These are phyloP conservation scores for Arabidopsis suecica DNA, from an alignment of 345 rosid genomes.

Conservation along the genomic window DNA sequence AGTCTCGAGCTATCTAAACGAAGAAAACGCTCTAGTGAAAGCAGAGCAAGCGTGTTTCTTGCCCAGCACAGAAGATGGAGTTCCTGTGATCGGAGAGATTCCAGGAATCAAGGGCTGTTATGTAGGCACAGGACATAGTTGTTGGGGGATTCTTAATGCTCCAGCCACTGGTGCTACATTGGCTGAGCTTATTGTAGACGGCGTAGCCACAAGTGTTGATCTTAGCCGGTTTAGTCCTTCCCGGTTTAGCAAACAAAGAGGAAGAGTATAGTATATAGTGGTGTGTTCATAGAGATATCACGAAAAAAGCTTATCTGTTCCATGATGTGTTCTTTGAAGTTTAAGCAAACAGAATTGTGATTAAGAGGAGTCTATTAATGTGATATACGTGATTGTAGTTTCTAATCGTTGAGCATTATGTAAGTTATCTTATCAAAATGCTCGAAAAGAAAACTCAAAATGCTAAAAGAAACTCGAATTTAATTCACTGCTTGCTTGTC, in stretches of 20 bases:
- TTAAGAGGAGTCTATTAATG: neutral
- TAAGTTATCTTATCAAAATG: neutral
- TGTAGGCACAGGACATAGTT: slow-evolving; percentile 84
- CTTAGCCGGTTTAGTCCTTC: slow-evolving; percentile 74
- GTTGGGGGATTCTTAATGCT: slow-evolving; percentile 94
- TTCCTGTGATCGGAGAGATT: slow-evolving; percentile 79
- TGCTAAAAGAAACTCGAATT: no score
- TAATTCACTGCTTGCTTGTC: neutral
- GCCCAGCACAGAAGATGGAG: slow-evolving; percentile 75
- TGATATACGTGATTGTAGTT: neutral
- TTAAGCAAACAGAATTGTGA: neutral
- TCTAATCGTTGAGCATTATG: neutral
- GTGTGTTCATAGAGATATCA: neutral
- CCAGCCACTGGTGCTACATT: slow-evolving; percentile 91
- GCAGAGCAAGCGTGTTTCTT: slow-evolving; percentile 94
- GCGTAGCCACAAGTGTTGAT: slow-evolving; percentile 64
- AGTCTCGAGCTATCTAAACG: slow-evolving; percentile 72
- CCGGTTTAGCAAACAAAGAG: slow-evolving; percentile 53
- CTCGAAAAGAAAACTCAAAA: neutral
- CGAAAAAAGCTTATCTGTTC: neutral
- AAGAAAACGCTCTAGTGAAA: slow-evolving; percentile 62
- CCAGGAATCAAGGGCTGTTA: slow-evolving; percentile 73
- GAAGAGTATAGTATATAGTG: slow-evolving; percentile 20
- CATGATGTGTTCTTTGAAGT: neutral
- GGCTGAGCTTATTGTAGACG: slow-evolving; percentile 79